Base-by-base conservation (phyloP, 805 yeast species). In the Kodamaea kaohsiungensis region DNA sequence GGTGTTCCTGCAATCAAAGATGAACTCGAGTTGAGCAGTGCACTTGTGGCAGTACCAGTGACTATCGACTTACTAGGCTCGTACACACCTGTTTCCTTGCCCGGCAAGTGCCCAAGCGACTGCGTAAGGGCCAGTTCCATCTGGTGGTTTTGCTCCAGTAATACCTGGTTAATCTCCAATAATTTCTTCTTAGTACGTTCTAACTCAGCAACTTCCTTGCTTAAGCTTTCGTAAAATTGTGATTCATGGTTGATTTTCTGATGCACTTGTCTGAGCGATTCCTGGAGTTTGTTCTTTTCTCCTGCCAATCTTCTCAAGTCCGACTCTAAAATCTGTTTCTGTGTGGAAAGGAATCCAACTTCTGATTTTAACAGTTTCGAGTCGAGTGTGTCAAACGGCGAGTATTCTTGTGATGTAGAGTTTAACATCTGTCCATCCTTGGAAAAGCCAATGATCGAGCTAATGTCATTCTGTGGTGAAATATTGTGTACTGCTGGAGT, bases 151-250 rank as follows among this genome's bases (percentile, higher is more conserved):
- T 65, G 63, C 39, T 67, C 70, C n/a, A 59, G 48, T 39, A 65
- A 60, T 16, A 51, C 59, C 48, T 55, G 64, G 56, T 66, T 71
- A 25, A 59, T 58, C 16, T 69, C 71, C 43, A 56, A 22, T 17
- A 90, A 68, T 15, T 70, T 67, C 35, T 71, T 73, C 67, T 80
- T 86, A 47, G 79, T 78, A 0, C 61, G 56, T 30, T 70, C 76
- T 57, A 91, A 70, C 16, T 71, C 78, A 48, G 75, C 79, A 12
- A 88, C 75, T 40, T 87, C 91, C 43, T 70, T 73, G 17, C 72
- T 54, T 37, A 86, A 59, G 5, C 66, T 66, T 1, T 78, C 74
- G 57, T 80, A 83, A 1, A 75, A 69, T 1, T 74, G 64, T 38
- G 76, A 73, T 56, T 79, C 75, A 42, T 67, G 67, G 13, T 68